A percentile compares a stretch with the other conserved stretches of the same genome.
Conservation (phyloP, 129 eudicot genomes). For the Heracleum sosnowskyi region DNA sequence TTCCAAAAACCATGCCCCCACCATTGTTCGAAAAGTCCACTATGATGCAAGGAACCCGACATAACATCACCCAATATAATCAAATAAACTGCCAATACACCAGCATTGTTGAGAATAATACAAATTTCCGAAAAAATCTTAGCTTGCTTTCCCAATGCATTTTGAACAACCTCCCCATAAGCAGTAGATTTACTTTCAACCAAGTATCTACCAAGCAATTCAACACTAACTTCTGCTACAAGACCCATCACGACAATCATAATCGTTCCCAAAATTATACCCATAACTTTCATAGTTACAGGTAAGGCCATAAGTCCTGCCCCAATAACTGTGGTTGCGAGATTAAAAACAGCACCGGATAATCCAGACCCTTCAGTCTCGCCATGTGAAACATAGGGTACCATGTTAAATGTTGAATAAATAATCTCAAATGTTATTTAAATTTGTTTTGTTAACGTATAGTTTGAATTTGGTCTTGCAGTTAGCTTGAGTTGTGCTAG, state of each 20-base stretch:
- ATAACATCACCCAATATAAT: constrained; percentile 81
- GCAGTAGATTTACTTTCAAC: constrained; percentile 66
- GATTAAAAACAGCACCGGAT: constrained; percentile 82
- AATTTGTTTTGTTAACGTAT: no score
- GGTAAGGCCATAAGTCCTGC: constrained; percentile 4
- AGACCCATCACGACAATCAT: not conserved
- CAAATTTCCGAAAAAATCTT: constrained; percentile 71
- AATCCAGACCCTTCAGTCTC: constrained; percentile 45
- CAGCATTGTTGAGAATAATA: constrained; percentile 72
- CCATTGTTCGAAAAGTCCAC: constrained; percentile 88
- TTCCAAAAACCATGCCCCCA: constrained; percentile 92
- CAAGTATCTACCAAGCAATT: constrained; percentile 44
- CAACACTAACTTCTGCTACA: constrained; percentile 24
- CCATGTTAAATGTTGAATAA: no score
- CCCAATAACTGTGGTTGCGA: constrained; percentile 25
- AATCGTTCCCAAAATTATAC: not conserved
- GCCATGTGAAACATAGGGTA: constrained; percentile 24
- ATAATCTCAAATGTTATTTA: no score
- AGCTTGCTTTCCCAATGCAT: constrained; percentile 72
- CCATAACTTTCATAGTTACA: not conserved
- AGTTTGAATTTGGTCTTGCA: no score
- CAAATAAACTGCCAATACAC: constrained; percentile 73
- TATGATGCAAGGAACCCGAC: constrained; percentile 77
- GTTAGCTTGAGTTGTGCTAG: no score
- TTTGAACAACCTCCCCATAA: constrained; percentile 83